Conservation (phyloP, 2,329 filamentous ascomycete species). For the Aspergillus quadrilineatus region DNA sequence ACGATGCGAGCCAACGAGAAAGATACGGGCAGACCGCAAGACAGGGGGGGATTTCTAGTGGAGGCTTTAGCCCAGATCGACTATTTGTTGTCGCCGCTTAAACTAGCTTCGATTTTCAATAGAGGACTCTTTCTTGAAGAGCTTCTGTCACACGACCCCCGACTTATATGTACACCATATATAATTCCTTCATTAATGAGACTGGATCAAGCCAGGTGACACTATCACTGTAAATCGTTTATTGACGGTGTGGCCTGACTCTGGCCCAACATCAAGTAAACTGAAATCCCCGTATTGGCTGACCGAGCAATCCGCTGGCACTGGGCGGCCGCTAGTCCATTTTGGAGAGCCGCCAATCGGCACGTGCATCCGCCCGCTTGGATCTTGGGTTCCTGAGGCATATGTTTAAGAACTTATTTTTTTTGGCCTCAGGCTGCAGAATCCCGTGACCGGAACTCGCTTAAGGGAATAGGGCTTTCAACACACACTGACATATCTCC, state of each 20-base stretch:
- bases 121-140: neutral
- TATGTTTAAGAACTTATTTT: neutral
- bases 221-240: neutral
- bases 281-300: slow-evolving; percentile 21
- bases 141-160: neutral
- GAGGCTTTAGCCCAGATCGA: slow-evolving; percentile 19
- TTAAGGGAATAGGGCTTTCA: slow-evolving; percentile 42
- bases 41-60: slow-evolving; percentile 10
- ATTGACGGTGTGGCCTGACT: slow-evolving; percentile 8
- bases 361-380: slow-evolving; percentile 13
- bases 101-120: slow-evolving; percentile 2
- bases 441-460: slow-evolving; percentile 36
- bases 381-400: slow-evolving; percentile 15
- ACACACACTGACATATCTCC: slow-evolving; percentile 37
- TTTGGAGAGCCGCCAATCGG: slow-evolving; percentile 8
- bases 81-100: slow-evolving; percentile 21
- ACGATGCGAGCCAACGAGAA: slow-evolving; percentile 20
- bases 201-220: neutral
- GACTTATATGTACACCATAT: neutral
- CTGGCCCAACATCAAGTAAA: slow-evolving; percentile 15
- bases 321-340: slow-evolving; percentile 23
- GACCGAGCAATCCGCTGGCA: slow-evolving; percentile 25
- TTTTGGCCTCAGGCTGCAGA: neutral
- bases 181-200: neutral
- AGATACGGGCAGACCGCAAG: slow-evolving; percentile 25